phyloP scores from a whole-genome alignment of 2,329 filamentous ascomycete genomes.

The Monilinia fructicola region DNA sequence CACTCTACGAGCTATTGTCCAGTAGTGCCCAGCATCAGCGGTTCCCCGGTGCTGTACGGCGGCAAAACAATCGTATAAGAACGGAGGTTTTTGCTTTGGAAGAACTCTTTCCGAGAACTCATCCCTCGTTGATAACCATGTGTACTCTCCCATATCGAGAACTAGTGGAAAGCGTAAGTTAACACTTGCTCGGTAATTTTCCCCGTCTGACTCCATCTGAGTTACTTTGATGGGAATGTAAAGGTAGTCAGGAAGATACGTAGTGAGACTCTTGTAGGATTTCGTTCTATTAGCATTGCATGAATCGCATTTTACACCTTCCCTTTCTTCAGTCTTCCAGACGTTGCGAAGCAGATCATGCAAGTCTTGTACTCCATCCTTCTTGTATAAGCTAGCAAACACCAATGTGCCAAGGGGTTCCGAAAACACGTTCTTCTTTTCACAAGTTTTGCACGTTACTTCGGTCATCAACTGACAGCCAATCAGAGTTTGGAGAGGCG shows the following conservation, averaged over 20 bases:
- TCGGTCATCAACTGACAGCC: neutral
- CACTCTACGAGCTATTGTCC: conserved; percentile 18
- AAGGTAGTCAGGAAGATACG: conserved; percentile 16
- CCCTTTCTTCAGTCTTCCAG: neutral
- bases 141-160: conserved; percentile 20
- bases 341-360: neutral
- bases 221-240: conserved; percentile 1
- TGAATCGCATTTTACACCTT: neutral
- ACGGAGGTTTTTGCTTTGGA: conserved; percentile 17
- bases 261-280: neutral
- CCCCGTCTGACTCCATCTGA: neutral
- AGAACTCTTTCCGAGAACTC: conserved; percentile 12
- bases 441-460: neutral
- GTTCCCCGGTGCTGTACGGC: conserved; percentile 7
- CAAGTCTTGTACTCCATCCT: neutral
- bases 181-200: neutral
- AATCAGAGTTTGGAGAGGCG: conserved; percentile 2
- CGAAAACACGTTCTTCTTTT: neutral
- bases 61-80: conserved; percentile 21
- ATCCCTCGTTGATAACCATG: conserved; percentile 17
- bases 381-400: too few relatives aligned
- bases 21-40: conserved; percentile 5
- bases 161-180: conserved; percentile 4
- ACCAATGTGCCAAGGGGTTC: neutral
- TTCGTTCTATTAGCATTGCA: neutral